Evolutionary conservation across 176 grass and related monocot species (phyloP).

Genomic region (Carex parvula): DNA sequence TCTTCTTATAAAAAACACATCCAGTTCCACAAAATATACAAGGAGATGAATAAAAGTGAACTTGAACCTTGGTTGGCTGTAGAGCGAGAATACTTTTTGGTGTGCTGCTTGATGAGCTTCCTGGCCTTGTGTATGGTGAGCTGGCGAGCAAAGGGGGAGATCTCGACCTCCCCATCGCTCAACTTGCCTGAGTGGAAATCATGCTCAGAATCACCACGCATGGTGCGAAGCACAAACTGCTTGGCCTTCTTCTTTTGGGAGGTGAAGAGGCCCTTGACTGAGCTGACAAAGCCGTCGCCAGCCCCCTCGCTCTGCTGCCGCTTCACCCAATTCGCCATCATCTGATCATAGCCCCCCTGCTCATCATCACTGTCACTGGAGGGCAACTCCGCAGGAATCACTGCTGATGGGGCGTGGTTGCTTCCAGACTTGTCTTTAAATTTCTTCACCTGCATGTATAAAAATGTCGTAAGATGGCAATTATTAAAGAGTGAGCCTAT

Average conservation of each 20-base stretch:
- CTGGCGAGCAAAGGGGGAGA: constrained; percentile 89
- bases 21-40: background rate
- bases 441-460: constrained; percentile 73
- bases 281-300: constrained; percentile 88
- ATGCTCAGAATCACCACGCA: constrained; percentile 70
- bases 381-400: constrained; percentile 50
- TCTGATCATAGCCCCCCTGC: constrained; percentile 54
- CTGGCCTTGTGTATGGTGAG: constrained; percentile 85
- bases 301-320: constrained; percentile 63
- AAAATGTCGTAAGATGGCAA: constrained; percentile 15
- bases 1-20: background rate
- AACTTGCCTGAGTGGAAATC: constrained; percentile 73
- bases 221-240: constrained; percentile 80
- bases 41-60: constrained; percentile 4
- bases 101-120: constrained; percentile 81
- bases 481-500: no score
- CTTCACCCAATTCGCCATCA: constrained; percentile 57
- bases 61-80: constrained; percentile 46
- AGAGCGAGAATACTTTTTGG: constrained; percentile 62
- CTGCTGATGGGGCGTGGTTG: constrained; percentile 48
- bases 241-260: constrained; percentile 77
- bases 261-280: constrained; percentile 88
- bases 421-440: constrained; percentile 82
- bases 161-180: constrained; percentile 81
- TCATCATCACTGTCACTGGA: constrained; percentile 80